phyloP scores from a whole-genome alignment of 192 early-diverging fungal genomes.

The Coemansia sp. region DNA sequence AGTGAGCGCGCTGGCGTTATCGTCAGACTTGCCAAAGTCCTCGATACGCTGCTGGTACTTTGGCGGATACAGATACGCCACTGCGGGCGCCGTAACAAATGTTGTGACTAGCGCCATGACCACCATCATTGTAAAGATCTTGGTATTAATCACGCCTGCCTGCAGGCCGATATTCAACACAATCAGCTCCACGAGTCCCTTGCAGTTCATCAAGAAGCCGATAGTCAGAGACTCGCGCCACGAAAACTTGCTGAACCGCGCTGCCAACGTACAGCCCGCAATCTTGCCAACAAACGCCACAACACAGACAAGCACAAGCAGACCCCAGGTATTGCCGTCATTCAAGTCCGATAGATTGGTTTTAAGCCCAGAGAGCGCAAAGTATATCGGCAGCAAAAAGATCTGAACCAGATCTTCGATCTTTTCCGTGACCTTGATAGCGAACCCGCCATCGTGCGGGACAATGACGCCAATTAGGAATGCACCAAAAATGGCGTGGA shows the following conservation, averaged over 20 bases:
- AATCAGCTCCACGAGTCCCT: slow-evolving; percentile 94
- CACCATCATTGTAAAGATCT: slow-evolving; percentile 72
- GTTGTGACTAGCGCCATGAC: slow-evolving; percentile 87
- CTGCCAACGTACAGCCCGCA: slow-evolving; percentile 71
- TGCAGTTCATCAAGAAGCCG: slow-evolving; percentile 93
- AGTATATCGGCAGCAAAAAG: slow-evolving; percentile 89
- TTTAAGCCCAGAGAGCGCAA: slow-evolving; percentile 90
- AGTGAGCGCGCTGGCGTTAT: slow-evolving; percentile 21
- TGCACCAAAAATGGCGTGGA: slow-evolving; percentile 93
- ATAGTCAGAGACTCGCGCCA: slow-evolving; percentile 84
- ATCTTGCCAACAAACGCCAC: slow-evolving; percentile 86
- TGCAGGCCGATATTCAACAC: slow-evolving; percentile 91
- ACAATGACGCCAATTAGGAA: slow-evolving; percentile 85
- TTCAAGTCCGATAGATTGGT: slow-evolving; percentile 77
- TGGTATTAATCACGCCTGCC: slow-evolving; percentile 76
- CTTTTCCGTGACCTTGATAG: slow-evolving; percentile 85
- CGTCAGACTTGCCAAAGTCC: slow-evolving; percentile 21
- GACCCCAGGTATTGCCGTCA: slow-evolving; percentile 71
- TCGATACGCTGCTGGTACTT: slow-evolving; percentile 57
- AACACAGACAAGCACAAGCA: slow-evolving; percentile 71
- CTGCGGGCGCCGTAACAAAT: slow-evolving; percentile 80
- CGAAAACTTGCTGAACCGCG: slow-evolving; percentile 64
- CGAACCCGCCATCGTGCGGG: slow-evolving; percentile 86
- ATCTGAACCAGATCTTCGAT: slow-evolving; percentile 88
- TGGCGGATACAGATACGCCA: slow-evolving; percentile 71